Conservation (phyloP, 2,329 filamentous ascomycete genomes). For the Furcasterigmium sp. region DNA sequence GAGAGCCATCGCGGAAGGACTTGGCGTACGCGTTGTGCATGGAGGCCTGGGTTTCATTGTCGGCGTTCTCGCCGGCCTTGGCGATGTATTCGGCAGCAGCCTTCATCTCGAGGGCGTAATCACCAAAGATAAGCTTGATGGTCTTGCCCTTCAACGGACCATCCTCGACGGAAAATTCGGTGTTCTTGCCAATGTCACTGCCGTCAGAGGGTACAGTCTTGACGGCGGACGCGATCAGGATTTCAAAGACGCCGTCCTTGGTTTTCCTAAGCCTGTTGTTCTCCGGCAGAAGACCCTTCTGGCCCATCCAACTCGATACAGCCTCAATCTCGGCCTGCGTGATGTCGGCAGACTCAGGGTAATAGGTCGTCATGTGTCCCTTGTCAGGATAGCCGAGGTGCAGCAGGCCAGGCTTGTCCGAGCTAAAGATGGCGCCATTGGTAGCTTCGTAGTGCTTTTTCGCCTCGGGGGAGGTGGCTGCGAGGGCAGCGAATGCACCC, state of each 20-base stretch:
- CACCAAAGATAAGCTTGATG: slow-evolving; percentile 68
- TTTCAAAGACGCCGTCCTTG: slow-evolving; percentile 58
- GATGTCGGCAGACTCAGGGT: slow-evolving; percentile 69
- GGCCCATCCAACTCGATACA: slow-evolving; percentile 67
- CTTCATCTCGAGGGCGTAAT: slow-evolving; percentile 67
- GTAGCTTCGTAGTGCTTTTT: slow-evolving; percentile 62
- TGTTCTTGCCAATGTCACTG: slow-evolving; percentile 64
- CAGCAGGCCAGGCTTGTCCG: slow-evolving; percentile 58
- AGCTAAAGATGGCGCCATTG: slow-evolving; percentile 67
- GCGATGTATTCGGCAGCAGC: slow-evolving; percentile 62
- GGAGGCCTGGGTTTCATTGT: slow-evolving; percentile 67
- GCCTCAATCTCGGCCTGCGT: slow-evolving; percentile 70
- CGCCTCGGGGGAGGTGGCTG: slow-evolving; percentile 54
- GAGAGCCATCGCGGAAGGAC: slow-evolving; percentile 69
- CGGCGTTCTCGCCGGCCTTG: slow-evolving; percentile 62
- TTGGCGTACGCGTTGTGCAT: slow-evolving; percentile 72
- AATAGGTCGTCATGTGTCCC: slow-evolving; percentile 78
- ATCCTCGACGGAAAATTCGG: slow-evolving; percentile 53
- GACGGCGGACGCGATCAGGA: slow-evolving; percentile 67
- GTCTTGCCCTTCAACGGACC: slow-evolving; percentile 61
- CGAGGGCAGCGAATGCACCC: slow-evolving; percentile 59
- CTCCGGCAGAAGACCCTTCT: slow-evolving; percentile 66
- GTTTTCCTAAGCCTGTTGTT: slow-evolving; percentile 73
- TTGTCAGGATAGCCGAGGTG: slow-evolving; percentile 71
- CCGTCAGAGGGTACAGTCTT: slow-evolving; percentile 55